Conservation (phyloP, 2,329 filamentous ascomycete species). For the Lachnellula occidentalis region DNA sequence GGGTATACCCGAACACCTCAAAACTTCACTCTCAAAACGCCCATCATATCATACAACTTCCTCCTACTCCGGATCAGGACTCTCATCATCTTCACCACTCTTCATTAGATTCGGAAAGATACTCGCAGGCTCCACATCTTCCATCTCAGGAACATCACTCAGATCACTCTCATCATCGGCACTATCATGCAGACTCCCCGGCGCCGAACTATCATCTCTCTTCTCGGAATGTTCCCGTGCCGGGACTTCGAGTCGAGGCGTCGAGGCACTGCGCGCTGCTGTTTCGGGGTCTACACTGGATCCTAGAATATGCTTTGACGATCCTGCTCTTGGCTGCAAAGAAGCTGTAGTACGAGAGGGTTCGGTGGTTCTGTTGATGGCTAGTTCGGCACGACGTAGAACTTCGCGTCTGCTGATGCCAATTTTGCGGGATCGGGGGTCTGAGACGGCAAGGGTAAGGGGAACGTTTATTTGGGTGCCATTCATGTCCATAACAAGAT, state of each 20-base stretch:
- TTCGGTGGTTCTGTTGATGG: constrained; percentile 40
- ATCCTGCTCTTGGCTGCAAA: constrained; percentile 31
- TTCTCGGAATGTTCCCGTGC: constrained; percentile 26
- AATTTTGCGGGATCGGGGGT: constrained; percentile 23
- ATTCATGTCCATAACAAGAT: constrained; percentile 30
- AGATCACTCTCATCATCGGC: constrained; percentile 51
- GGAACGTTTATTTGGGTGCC: constrained; percentile 22
- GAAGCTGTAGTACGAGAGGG: constrained; percentile 32
- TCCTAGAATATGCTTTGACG: constrained; percentile 32
- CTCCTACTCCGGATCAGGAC: not conserved
- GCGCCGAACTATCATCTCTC: constrained; percentile 30
- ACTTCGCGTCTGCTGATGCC: constrained; percentile 41
- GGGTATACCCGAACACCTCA: not conserved
- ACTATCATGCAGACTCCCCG: constrained; percentile 41
- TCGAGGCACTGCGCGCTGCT: not conserved
- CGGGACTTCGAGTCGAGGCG: constrained; percentile 9
- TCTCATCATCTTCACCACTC: not conserved
- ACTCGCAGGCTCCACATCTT: constrained; percentile 20
- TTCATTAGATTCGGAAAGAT: constrained; percentile 18
- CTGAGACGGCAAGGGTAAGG: constrained; percentile 21
- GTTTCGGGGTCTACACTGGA: constrained; percentile 22
- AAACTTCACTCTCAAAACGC: not conserved
- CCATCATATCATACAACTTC: not conserved
- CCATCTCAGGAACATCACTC: constrained; percentile 40
- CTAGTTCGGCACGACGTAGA: constrained; percentile 56